Percentiles rank a stretch among this genome's conserved stretches.
phyloP scores from a whole-genome alignment of 148 eudicot genomes.

The Dysphania ambrosioides region DNA sequence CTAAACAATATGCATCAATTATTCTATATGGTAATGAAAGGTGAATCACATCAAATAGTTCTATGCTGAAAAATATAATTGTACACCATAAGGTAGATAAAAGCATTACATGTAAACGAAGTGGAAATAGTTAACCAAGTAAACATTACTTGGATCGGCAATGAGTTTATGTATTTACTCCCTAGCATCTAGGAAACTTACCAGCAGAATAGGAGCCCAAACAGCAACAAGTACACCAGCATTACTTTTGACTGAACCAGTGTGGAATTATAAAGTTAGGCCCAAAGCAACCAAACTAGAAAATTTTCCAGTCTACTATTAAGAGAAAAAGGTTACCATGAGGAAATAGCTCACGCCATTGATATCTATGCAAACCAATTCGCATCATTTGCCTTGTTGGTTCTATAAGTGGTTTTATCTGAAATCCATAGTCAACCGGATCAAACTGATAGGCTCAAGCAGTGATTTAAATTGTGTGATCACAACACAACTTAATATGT shows the following conservation, averaged over 20 bases:
- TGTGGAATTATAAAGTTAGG: conserved; percentile 26
- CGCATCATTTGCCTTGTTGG: conserved; percentile 87
- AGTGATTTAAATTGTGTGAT: background rate
- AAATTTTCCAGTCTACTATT: background rate
- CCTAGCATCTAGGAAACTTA: conserved; percentile 39
- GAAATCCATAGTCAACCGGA: conserved; percentile 26
- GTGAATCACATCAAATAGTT: too few relatives aligned
- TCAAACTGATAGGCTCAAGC: background rate
- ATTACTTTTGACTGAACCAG: conserved; percentile 70
- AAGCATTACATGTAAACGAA: background rate
- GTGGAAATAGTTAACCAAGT: background rate
- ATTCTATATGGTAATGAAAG: background rate
- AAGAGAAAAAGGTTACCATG: conserved; percentile 46
- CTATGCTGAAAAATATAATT: too few relatives aligned
- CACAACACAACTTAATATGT: background rate
- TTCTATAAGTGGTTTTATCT: conserved; percentile 92
- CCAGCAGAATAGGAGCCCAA: conserved; percentile 92
- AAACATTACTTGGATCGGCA: background rate
- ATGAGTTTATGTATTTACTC: background rate
- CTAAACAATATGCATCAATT: background rate
- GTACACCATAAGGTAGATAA: too few relatives aligned
- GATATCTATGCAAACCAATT: conserved; percentile 55
- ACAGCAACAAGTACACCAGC: conserved; percentile 85
- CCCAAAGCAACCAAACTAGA: conserved; percentile 2
- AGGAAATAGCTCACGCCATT: conserved; percentile 87